Percentiles rank a stretch among this genome's conserved stretches.
These are phyloP conservation scores for Teunomyces tritomae DNA, from an alignment of 805 yeast genomes.

Conservation along the genomic window DNA sequence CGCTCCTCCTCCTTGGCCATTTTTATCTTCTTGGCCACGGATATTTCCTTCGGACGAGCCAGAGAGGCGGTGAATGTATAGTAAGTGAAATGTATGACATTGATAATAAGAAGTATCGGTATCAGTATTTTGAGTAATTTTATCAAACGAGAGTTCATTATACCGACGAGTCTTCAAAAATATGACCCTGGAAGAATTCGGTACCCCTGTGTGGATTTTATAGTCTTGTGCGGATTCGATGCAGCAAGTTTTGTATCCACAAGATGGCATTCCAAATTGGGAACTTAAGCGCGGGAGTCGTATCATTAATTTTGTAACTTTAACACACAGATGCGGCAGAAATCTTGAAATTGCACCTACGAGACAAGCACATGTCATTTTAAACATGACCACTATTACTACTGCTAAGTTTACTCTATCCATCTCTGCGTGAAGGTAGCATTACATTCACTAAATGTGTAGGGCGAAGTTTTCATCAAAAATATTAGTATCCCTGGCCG, in stretches of 20 bases:
- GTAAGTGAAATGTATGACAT: neutral
- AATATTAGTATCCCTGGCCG: neutral
- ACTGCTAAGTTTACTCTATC: too few relatives aligned
- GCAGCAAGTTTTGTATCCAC: neutral
- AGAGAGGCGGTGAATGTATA: neutral
- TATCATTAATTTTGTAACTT: too few relatives aligned
- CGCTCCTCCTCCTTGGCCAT: neutral
- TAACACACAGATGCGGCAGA: too few relatives aligned
- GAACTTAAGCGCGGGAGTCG: neutral
- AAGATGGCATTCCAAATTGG: neutral
- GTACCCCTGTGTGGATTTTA: neutral
- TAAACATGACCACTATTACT: neutral
- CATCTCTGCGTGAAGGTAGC: neutral
- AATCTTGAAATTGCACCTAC: too few relatives aligned
- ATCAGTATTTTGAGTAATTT: neutral
- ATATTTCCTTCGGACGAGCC: neutral
- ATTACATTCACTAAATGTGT: neutral
- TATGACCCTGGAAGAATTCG: neutral
- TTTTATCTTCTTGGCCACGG: neutral
- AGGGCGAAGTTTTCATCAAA: neutral
- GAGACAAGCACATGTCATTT: neutral
- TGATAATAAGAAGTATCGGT: conserved; percentile 3
- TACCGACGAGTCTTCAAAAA: neutral
- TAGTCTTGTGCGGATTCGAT: neutral
- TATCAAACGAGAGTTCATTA: neutral